Evolutionary conservation across 345 rosid species (phyloP).

Genomic region (Salix brachista): DNA sequence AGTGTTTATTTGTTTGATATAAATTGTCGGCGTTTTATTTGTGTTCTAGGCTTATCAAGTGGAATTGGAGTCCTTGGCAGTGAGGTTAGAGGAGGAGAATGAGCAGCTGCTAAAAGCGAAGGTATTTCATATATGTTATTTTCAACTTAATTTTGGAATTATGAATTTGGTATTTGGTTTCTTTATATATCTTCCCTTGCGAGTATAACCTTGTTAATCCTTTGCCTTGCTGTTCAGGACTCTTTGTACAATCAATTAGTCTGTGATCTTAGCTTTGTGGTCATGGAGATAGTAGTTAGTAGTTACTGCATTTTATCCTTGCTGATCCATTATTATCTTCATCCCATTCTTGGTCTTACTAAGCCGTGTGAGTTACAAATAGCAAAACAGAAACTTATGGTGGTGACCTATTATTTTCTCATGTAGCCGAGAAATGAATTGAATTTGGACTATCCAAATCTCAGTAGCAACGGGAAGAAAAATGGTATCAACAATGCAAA

Average conservation of each 20-base stretch:
- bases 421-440: background rate
- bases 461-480: background rate
- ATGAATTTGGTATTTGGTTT: background rate
- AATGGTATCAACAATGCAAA: background rate
- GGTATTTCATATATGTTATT: conserved; percentile 27
- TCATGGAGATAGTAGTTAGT: background rate
- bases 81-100: conserved; percentile 72
- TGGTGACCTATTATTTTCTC: background rate
- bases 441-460: background rate
- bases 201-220: background rate
- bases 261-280: background rate
- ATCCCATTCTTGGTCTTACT: background rate
- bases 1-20: background rate
- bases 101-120: conserved; percentile 65
- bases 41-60: conserved; percentile 73
- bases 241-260: background rate
- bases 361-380: background rate
- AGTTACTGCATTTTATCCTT: background rate
- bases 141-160: background rate
- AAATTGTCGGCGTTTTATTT: background rate
- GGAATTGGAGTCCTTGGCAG: conserved; percentile 73
- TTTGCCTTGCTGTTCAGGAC: background rate
- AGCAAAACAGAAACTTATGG: background rate
- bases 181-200: background rate
- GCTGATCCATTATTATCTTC: background rate